These are phyloP conservation scores for Gigaspora rosea DNA, from an alignment of 192 early-diverging fungal species.

Conservation along the genomic window DNA sequence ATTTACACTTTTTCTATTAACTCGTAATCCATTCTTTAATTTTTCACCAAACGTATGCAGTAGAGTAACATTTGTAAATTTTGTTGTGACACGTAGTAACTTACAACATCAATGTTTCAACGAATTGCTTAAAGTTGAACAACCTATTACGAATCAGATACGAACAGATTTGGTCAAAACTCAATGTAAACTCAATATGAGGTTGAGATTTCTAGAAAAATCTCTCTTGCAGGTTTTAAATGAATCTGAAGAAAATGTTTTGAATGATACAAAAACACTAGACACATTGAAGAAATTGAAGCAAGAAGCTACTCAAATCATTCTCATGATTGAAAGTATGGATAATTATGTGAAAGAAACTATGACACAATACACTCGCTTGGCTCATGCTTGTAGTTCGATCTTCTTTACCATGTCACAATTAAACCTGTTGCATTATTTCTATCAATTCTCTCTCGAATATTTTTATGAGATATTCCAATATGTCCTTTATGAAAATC, in stretches of 20 bases:
- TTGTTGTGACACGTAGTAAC: slow-evolving; percentile 93
- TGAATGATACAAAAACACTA: slow-evolving; percentile 96
- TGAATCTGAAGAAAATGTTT: slow-evolving; percentile 92
- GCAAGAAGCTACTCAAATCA: slow-evolving; percentile 92
- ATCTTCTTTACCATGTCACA: slow-evolving; percentile 98
- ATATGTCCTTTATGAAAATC: slow-evolving; percentile 76
- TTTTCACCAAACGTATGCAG: slow-evolving; percentile 96
- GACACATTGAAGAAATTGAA: slow-evolving; percentile 94
- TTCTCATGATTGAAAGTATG: slow-evolving; percentile 89
- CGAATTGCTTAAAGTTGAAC: slow-evolving; percentile 90
- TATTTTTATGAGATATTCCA: slow-evolving; percentile 95
- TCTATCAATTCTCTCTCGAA: slow-evolving; percentile 98
- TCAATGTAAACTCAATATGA: slow-evolving; percentile 95
- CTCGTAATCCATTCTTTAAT: slow-evolving; percentile 88
- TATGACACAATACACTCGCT: slow-evolving; percentile 82
- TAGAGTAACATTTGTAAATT: slow-evolving; percentile 99
- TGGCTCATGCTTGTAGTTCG: slow-evolving; percentile 88
- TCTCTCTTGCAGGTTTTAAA: slow-evolving; percentile 91
- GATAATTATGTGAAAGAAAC: slow-evolving; percentile 93
- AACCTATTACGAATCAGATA: slow-evolving; percentile 93
- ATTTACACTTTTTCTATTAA: slow-evolving; percentile 93
- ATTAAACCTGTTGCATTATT: slow-evolving; percentile 81
- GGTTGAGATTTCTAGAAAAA: slow-evolving; percentile 91
- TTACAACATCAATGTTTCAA: slow-evolving; percentile 97
- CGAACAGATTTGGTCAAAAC: slow-evolving; percentile 90